Percentiles rank a stretch among this genome's conserved stretches.
Conservation (phyloP, 2,329 filamentous ascomycete genomes). For the Xylaria polymorpha region DNA sequence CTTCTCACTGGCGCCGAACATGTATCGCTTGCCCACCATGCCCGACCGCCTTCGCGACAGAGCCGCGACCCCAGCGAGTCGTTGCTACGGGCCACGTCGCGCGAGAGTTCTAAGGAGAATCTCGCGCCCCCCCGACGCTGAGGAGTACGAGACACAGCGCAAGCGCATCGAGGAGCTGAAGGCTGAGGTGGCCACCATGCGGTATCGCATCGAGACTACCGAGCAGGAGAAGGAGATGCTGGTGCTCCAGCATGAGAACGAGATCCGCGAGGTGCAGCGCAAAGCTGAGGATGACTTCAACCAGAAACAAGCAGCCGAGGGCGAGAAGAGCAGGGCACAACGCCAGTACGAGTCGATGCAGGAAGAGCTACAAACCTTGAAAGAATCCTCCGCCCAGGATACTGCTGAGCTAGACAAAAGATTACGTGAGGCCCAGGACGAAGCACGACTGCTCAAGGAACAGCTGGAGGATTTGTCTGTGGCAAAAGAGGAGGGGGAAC, state of each 20-base stretch:
- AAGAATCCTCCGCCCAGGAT: slow-evolving; percentile 63
- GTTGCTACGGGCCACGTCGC: slow-evolving; percentile 59
- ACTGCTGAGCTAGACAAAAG: slow-evolving; percentile 75
- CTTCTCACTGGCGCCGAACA: slow-evolving; percentile 66
- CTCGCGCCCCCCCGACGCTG: slow-evolving; percentile 67
- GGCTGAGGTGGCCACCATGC: slow-evolving; percentile 86
- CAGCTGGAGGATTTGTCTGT: slow-evolving; percentile 78
- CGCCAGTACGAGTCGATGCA: slow-evolving; percentile 63
- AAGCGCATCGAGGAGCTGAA: slow-evolving; percentile 80
- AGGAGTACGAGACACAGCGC: slow-evolving; percentile 68
- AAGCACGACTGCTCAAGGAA: slow-evolving; percentile 79
- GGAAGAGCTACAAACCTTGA: slow-evolving; percentile 64
- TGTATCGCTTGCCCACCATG: slow-evolving; percentile 49
- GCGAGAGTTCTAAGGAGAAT: slow-evolving; percentile 70
- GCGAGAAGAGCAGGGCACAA: slow-evolving; percentile 61
- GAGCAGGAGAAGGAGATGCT: slow-evolving; percentile 89
- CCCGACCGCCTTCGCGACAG: slow-evolving; percentile 56
- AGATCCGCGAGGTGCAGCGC: slow-evolving; percentile 81
- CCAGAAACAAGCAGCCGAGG: slow-evolving; percentile 69
- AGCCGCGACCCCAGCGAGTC: slow-evolving; percentile 54
- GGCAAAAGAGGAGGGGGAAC: slow-evolving; percentile 75
- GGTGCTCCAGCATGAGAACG: slow-evolving; percentile 81
- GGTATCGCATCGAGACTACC: slow-evolving; percentile 86
- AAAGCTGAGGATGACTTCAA: slow-evolving; percentile 90
- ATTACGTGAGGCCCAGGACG: slow-evolving; percentile 77